These are phyloP conservation scores for Mycena amicta DNA, from an alignment of 768 basidiomycete species.

Conservation along the genomic window DNA sequence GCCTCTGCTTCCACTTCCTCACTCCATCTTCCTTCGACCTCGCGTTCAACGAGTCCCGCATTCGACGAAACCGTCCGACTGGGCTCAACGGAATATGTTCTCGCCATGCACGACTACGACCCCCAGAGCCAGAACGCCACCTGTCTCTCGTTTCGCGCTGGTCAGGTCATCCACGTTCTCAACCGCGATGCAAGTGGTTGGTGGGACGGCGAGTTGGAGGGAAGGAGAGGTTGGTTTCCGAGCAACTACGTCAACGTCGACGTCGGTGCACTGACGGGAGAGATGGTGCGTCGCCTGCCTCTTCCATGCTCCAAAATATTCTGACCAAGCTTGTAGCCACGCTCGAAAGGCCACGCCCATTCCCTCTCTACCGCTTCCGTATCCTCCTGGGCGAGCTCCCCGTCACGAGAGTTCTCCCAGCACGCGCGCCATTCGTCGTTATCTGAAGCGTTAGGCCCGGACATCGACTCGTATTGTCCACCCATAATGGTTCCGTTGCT, in stretches of 20 bases:
- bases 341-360: slow-evolving; percentile 49
- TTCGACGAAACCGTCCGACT: slow-evolving; percentile 54
- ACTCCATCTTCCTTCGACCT: slow-evolving; percentile 41
- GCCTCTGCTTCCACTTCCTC: slow-evolving; percentile 48
- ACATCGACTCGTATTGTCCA: slow-evolving; percentile 67
- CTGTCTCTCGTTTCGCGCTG: slow-evolving; percentile 86
- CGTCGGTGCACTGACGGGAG: slow-evolving; percentile 56
- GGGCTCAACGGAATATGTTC: slow-evolving; percentile 66
- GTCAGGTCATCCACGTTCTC: slow-evolving; percentile 89
- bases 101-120: slow-evolving; percentile 90
- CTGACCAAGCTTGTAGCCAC: slow-evolving; percentile 27
- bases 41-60: slow-evolving; percentile 44
- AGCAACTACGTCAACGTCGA: slow-evolving; percentile 90
- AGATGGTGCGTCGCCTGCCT: slow-evolving; percentile 37
- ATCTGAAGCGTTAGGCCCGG: slow-evolving; percentile 48
- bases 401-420: slow-evolving; percentile 38
- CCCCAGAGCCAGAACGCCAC: slow-evolving; percentile 73
- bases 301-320: slow-evolving; percentile 9
- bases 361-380: slow-evolving; percentile 54
- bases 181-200: slow-evolving; percentile 88
- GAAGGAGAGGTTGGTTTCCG: slow-evolving; percentile 94
- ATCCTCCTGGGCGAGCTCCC: slow-evolving; percentile 54
- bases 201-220: slow-evolving; percentile 98
- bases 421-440: slow-evolving; percentile 48
- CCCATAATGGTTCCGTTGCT: slow-evolving; percentile 82